These are phyloP conservation scores for Polyporus arcularius DNA, from an alignment of 768 basidiomycete species.

Conservation along the genomic window DNA sequence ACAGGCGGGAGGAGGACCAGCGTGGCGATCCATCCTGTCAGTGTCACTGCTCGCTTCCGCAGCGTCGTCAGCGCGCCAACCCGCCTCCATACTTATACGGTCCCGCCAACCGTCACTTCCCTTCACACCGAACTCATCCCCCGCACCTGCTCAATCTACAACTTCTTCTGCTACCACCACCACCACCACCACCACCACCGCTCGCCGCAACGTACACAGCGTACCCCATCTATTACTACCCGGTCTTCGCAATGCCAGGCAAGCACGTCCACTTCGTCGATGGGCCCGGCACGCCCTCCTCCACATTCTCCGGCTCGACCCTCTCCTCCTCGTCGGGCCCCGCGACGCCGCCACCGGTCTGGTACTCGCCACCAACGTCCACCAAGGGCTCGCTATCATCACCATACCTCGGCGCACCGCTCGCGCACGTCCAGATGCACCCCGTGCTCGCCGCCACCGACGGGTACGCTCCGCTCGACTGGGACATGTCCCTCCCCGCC, in stretches of 20 bases:
- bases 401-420: slow-evolving; percentile 4
- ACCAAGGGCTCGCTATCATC: slow-evolving; percentile 9
- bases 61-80: neutral
- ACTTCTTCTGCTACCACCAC: neutral
- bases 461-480: slow-evolving; percentile 11
- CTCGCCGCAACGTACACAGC: neutral
- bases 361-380: slow-evolving; percentile 3
- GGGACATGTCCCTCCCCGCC: slow-evolving; percentile 17
- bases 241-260: slow-evolving; percentile 20
- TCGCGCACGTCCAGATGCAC: slow-evolving; percentile 11
- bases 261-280: slow-evolving; percentile 27
- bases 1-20: neutral
- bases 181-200: neutral
- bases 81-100: neutral
- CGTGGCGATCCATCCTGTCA: neutral
- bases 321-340: slow-evolving; percentile 24
- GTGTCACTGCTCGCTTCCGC: neutral
- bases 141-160: neutral
- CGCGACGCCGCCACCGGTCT: slow-evolving; percentile 19
- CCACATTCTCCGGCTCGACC: slow-evolving; percentile 21
- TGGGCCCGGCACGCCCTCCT: slow-evolving; percentile 24
- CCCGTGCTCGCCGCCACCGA: slow-evolving; percentile 23
- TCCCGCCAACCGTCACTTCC: neutral
- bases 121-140: neutral
- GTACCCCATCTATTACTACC: slow-evolving; percentile 2